Evolutionary conservation across 75 land plant species (phyloP).

Genomic region (Pinus tabuliformis): DNA sequence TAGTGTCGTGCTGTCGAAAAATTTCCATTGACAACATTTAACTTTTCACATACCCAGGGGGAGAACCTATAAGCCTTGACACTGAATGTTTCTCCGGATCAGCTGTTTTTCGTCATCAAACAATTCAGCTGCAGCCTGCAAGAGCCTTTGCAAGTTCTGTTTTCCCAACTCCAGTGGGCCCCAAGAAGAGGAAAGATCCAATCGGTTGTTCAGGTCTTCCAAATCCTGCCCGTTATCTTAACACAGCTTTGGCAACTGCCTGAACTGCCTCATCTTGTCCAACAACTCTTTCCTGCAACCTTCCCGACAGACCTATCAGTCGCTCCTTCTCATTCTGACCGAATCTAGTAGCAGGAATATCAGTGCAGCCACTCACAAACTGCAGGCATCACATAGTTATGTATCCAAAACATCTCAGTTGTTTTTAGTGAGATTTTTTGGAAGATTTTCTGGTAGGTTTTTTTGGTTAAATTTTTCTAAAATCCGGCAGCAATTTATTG

Average conservation of each 20-base stretch:
- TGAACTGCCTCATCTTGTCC: slow-evolving; percentile 91
- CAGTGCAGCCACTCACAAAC: slow-evolving; percentile 98
- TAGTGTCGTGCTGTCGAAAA: not conserved
- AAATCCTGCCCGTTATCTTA: slow-evolving; percentile 89
- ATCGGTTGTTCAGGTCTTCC: slow-evolving; percentile 90
- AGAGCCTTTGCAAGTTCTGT: slow-evolving; percentile 98
- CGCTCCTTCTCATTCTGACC: slow-evolving; percentile 93
- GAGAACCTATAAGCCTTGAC: slow-evolving; percentile 83
- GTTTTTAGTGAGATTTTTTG: no score
- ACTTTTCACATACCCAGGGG: slow-evolving; percentile 71
- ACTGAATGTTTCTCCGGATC: slow-evolving; percentile 74
- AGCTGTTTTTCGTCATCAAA: slow-evolving; percentile 76
- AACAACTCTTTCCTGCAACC: slow-evolving; percentile 84
- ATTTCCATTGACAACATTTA: not conserved
- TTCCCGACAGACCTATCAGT: slow-evolving; percentile 73
- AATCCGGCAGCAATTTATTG: no score
- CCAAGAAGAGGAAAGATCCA: slow-evolving; percentile 87
- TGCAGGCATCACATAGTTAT: slow-evolving; percentile 9
- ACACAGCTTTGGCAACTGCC: slow-evolving; percentile 91
- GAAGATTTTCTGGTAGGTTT: no score
- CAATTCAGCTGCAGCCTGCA: slow-evolving; percentile 76
- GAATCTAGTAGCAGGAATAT: slow-evolving; percentile 91
- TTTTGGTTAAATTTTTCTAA: no score
- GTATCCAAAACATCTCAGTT: no score
- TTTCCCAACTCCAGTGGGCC: slow-evolving; percentile 98